phyloP scores from a whole-genome alignment of 1,139 yeast genomes.

The Yamadazyma trypodendri region DNA sequence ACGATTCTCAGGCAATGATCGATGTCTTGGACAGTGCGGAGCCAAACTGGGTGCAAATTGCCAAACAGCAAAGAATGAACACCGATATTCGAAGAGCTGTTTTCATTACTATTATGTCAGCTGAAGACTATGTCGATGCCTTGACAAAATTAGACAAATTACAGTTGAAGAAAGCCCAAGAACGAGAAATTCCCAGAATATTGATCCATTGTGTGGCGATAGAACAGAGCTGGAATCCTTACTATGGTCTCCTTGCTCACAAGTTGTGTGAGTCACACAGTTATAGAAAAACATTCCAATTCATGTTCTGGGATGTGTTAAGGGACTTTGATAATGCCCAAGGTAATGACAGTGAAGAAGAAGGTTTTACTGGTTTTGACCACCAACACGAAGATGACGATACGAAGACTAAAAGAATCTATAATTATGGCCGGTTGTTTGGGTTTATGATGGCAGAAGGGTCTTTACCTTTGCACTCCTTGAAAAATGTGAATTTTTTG shows the following conservation, averaged over 20 bases:
- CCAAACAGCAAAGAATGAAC: constrained; percentile 86
- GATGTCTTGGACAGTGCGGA: constrained; percentile 67
- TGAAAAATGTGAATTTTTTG: constrained; percentile 73
- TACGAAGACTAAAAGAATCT: constrained; percentile 52
- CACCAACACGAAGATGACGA: constrained; percentile 36
- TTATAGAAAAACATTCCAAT: constrained; percentile 81
- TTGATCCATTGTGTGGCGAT: constrained; percentile 80
- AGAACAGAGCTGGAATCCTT: constrained; percentile 88
- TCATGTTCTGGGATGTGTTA: constrained; percentile 85
- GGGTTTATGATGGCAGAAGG: constrained; percentile 76
- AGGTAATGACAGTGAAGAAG: constrained; percentile 40
- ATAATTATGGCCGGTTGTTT: constrained; percentile 77
- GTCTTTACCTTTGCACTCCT: constrained; percentile 65
- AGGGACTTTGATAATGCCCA: constrained; percentile 61
- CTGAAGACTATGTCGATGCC: constrained; percentile 89
- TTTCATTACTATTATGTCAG: constrained; percentile 91
- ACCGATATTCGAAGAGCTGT: constrained; percentile 93
- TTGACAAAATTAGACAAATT: constrained; percentile 77
- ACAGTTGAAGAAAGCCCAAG: constrained; percentile 76
- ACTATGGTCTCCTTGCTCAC: constrained; percentile 76
- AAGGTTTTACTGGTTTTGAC: constrained; percentile 36
- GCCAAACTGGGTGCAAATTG: constrained; percentile 88
- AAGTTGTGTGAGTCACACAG: constrained; percentile 71
- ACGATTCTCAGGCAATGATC: constrained; percentile 36
- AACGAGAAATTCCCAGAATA: constrained; percentile 83